Evolutionary conservation across 192 early-diverging fungal species (phyloP).

Genomic region (Entomortierella chlamydospora): DNA sequence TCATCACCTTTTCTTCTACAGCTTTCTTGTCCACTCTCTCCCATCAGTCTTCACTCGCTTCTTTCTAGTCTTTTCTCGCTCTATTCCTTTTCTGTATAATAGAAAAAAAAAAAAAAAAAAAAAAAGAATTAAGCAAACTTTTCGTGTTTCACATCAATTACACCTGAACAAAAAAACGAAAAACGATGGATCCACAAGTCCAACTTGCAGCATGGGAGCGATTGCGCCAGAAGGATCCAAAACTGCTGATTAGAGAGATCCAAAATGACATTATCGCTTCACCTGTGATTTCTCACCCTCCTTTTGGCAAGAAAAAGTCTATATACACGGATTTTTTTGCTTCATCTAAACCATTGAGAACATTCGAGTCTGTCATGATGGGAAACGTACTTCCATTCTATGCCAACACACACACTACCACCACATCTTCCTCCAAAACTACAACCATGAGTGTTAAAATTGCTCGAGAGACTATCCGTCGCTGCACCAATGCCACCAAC

Average conservation of each 20-base stretch:
- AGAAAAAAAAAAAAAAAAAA: too few relatives aligned
- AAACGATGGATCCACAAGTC: conserved; percentile 27
- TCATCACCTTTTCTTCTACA: too few relatives aligned
- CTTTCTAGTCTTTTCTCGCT: too few relatives aligned
- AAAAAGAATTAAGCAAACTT: too few relatives aligned
- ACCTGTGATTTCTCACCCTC: conserved; percentile 9
- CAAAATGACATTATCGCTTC: conserved; percentile 28
- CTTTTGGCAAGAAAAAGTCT: conserved; percentile 40
- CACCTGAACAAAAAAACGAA: not conserved
- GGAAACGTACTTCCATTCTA: conserved; percentile 31
- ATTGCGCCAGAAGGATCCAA: conserved; percentile 6
- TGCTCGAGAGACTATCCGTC: conserved; percentile 21
- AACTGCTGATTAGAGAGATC: conserved; percentile 4
- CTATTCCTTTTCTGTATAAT: too few relatives aligned
- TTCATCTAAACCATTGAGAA: conserved; percentile 28
- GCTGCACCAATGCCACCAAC: conserved; percentile 29
- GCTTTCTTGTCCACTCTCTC: too few relatives aligned
- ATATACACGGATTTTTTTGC: conserved; percentile 47
- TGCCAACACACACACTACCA: conserved; percentile 43
- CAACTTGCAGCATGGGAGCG: conserved; percentile 15
- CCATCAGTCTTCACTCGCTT: too few relatives aligned
- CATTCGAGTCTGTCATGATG: conserved; percentile 28
- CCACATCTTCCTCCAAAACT: conserved; percentile 34
- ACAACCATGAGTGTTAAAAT: conserved; percentile 19
- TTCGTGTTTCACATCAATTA: too few relatives aligned